These are phyloP conservation scores for Volvariella surrecta DNA, from an alignment of 1,284 basidiomycete species.

Conservation along the genomic window DNA sequence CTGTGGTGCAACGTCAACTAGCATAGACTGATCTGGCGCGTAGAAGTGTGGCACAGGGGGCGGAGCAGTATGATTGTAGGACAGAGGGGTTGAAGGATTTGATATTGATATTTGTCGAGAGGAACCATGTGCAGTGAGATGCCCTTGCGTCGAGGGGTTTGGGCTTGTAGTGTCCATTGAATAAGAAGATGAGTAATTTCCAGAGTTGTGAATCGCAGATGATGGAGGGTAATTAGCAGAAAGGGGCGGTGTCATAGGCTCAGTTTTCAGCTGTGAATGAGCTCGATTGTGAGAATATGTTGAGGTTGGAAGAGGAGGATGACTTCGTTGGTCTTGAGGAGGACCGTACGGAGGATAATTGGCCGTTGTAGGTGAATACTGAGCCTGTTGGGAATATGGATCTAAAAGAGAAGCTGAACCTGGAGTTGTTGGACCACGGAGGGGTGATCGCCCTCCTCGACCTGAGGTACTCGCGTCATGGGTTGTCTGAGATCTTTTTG, in stretches of 20 bases:
- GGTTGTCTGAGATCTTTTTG: conserved; percentile 47
- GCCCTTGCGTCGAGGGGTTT: conserved; percentile 41
- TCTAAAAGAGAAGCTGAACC: conserved; percentile 44
- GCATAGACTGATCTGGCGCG: conserved; percentile 57
- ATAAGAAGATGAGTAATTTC: conserved; percentile 21
- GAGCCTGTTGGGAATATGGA: conserved; percentile 58
- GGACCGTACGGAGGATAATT: conserved; percentile 46
- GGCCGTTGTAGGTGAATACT: conserved; percentile 48
- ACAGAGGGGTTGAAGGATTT: conserved; percentile 61
- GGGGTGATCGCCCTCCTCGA: conserved; percentile 50
- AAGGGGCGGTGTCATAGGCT: conserved; percentile 43
- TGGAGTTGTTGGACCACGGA: conserved; percentile 41
- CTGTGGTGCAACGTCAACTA: conserved; percentile 57
- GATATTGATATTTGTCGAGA: conserved; percentile 44
- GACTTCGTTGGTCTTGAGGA: conserved; percentile 36
- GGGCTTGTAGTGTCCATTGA: conserved; percentile 56
- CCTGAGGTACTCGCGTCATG: conserved; percentile 40
- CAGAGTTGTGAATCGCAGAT: conserved; percentile 20
- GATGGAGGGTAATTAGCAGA: conserved; percentile 35
- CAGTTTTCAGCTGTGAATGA: conserved; percentile 51
- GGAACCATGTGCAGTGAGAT: conserved; percentile 36
- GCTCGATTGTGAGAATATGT: conserved; percentile 54
- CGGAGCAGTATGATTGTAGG: conserved; percentile 45
- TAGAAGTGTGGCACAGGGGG: conserved; percentile 46
- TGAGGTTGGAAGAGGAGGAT: conserved; percentile 20